These are phyloP conservation scores for Dactylellina sp. DNA, from an alignment of 2,329 filamentous ascomycete genomes.

Conservation along the genomic window DNA sequence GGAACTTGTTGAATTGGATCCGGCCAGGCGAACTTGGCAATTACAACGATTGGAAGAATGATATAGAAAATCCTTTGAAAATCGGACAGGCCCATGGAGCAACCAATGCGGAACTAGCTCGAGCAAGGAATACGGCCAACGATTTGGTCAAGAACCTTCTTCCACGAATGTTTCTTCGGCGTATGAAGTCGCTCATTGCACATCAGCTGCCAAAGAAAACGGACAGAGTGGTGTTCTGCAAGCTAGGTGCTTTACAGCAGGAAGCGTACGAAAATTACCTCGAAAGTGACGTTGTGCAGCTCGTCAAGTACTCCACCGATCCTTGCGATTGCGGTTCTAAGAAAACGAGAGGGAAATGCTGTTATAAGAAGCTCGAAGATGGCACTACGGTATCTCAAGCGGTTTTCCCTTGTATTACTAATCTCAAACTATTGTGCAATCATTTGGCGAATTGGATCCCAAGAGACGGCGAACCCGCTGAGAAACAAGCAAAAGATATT, in stretches of 20 bases:
- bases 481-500: conserved; percentile 83
- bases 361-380: conserved; percentile 71
- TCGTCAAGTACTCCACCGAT: conserved; percentile 76
- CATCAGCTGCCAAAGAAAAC: conserved; percentile 94
- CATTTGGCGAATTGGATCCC: conserved; percentile 89
- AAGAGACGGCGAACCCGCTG: conserved; percentile 72
- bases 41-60: conserved; percentile 79
- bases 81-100: conserved; percentile 66
- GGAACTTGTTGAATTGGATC: conserved; percentile 96
- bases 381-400: conserved; percentile 77
- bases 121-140: conserved; percentile 81
- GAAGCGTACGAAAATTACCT: conserved; percentile 86
- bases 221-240: conserved; percentile 94
- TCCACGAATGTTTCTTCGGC: conserved; percentile 87
- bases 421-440: conserved; percentile 87
- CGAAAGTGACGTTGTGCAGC: conserved; percentile 75
- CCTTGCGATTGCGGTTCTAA: conserved; percentile 76
- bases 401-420: conserved; percentile 86
- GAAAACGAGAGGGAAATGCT: conserved; percentile 85
- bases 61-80: conserved; percentile 82
- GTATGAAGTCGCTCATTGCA: conserved; percentile 92
- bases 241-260: conserved; percentile 82
- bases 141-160: conserved; percentile 88
- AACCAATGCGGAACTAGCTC: conserved; percentile 62
- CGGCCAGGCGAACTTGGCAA: conserved; percentile 79